Evolutionary conservation across 345 rosid genomes (phyloP), one percentile per base, ranked within the genome.

Genomic region (Hibiscus mutabilis): DNA sequence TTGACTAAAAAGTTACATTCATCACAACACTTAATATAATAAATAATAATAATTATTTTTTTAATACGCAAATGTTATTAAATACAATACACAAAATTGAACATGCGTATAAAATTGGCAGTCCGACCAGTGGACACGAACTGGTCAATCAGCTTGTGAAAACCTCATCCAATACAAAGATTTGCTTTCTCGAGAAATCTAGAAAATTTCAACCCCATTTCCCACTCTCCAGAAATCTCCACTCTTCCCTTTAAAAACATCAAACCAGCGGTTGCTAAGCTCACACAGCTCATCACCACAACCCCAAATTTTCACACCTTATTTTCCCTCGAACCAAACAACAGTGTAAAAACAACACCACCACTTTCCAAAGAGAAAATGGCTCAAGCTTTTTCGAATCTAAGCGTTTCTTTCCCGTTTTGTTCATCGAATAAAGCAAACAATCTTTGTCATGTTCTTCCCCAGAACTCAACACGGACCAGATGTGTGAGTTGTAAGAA

Each of bases 321-420:
- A 10, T 52, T 68, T 11, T 25, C 44, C 44, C 53, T 40, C 1
- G 5, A 55, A 21, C 60, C 60, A 55, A 55, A 55, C 59, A 55
- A 31, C 55, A 63, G 33, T 3, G 46, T 24, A 21, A 22, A 13
- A 49, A 49, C 19, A 49, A 49, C 18, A 4, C n/a, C n/a, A n/a
- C 2, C 4, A 33, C 27, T 21, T 15, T 25, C 16, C 16, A 24
- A 15, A 42, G 14, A 19, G 29, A 71, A 42, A 68, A 84, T 82
- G 86, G 69, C 84, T 7, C 83, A 73, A 22, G 79, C 71, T 40
- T 40, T 80, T 25, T 78, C 83, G 9, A 79, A 71, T 60, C 55
- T 80, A 21, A 75, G 68, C 73, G 13, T 79, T 31, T 66, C 76
- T 25, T 27, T 68, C n/a, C 77, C 79, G 44, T n/a, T 79, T 8